Evolutionary conservation across 768 basidiomycete species (phyloP), one percentile per base, ranked within the genome.

Genomic region (Amanita thiersii): DNA sequence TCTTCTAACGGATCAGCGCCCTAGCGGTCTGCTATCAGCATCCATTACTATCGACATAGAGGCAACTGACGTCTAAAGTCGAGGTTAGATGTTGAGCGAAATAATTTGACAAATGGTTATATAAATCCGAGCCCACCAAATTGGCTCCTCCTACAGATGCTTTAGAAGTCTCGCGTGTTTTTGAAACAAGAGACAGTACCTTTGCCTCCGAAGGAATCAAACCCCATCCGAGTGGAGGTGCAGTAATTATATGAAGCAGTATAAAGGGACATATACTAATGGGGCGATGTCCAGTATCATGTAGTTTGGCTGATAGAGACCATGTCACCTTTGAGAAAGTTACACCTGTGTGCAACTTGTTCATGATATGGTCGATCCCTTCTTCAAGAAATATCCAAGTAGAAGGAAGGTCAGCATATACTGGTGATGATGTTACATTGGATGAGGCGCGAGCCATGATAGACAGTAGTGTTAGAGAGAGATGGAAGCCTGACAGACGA

Each of bases 171-270:
- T 54, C 51, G 23, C 51, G 63, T 58, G 66, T 28, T 28, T 28
- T n/a, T 28, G n/a, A 7, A 7, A 7, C 7, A 28, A 28, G 26
- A 28, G 6, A n/a, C 26, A 29, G 7, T 14, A 43, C 42, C 42
- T 23, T 34, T 43, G 25, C 42, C 42, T 43, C 42, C 42, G 6
- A 26, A 26, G 24, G 34, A n/a, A 43, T 43, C 42, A 34, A 35
- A 43, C 3, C 42, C 42, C 80, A 83, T 84, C 60, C 81, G 82
- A 2, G 85, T 86, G 20, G 85, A 86, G 19, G 89, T 97, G 57
- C 96, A 99, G 60, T 94, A 98, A 68, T 98, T 97, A 72, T 99
- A 98, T 6, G 89, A 86, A 39, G 91, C 88, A 17, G 92, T 94
- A 64, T 97, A 79, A 32, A 81, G 51, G 53, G 83, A 91, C 88